Base-by-base conservation (phyloP, 1,139 yeast species). In the Debaryomyces udenii region DNA sequence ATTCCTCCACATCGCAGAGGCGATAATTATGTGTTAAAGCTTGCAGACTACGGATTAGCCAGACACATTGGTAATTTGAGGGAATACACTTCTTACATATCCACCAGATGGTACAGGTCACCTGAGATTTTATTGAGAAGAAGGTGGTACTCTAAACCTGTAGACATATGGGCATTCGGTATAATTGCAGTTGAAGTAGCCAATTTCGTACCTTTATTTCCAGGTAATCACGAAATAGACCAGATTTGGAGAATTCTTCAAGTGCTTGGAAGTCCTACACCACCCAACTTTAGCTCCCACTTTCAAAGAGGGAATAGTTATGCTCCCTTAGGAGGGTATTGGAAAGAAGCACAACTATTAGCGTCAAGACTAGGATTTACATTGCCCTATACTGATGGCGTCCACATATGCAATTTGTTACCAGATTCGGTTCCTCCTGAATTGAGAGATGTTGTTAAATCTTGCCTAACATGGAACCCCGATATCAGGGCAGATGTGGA, bases 101-200 rank as follows among this genome's bases (percentile, higher is more conserved):
- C 96, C 0, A 93, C 98, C 0, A 76, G 99, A 53, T 93, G 98
- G 98, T 93, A 93, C 60, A 73, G 99, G 46, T 83, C 97, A 0
- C 99, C 99, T 0, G 99, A 93, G 62, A 85, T 93, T 33, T 70
- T 93, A 33, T 69, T 93, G 43, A 74, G 93, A 47, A 78, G 79
- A 48, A 74, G 75, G 6, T 65, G 64, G 51, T 89, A 93, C 59
- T 80, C 93, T 0, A 76, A 70, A 39, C 90, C 96, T 0, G 80
- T 89, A 31, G 99, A 93, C 67, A 78, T 91, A 31, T 93, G 98
- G 98, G 96, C 98, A 0, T 86, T 89, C 66, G 97, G 96, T 1
- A 76, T 85, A 22, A 88, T 93, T 36, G 91, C 93, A 0, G 81
- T 80, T 5, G 99, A 93, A 61, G 69, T 88, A 35, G 86, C 89